Percentiles rank a stretch among this genome's conserved stretches.
phyloP scores from a whole-genome alignment of 352 stramenopile species.

The Phytophthora syringae region DNA sequence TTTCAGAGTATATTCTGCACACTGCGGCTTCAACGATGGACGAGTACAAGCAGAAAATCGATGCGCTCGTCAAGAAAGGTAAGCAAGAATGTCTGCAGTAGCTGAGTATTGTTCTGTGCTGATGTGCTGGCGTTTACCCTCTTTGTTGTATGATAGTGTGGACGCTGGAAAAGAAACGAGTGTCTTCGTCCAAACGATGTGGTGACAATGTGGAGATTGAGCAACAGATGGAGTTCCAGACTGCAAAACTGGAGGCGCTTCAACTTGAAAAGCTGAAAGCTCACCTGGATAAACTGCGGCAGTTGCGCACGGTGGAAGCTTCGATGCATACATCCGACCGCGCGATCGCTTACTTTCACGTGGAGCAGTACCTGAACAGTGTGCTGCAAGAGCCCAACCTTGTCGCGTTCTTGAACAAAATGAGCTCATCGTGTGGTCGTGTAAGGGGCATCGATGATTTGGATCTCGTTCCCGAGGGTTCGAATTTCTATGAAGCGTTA shows the following conservation, averaged over 20 bases:
- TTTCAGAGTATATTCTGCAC: conserved; percentile 82
- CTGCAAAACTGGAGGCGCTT: conserved; percentile 68
- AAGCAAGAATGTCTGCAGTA: background rate
- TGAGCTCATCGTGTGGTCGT: conserved; percentile 53
- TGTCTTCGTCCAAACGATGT: conserved; percentile 64
- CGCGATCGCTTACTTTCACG: conserved; percentile 79
- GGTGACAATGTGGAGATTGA: conserved; percentile 68
- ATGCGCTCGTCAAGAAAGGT: conserved; percentile 79
- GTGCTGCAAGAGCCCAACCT: conserved; percentile 75
- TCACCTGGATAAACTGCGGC: conserved; percentile 75
- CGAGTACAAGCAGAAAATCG: conserved; percentile 69
- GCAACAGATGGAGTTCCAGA: conserved; percentile 67
- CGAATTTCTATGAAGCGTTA: conserved; percentile 78
- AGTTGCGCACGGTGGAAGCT: conserved; percentile 78
- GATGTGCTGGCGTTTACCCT: background rate
- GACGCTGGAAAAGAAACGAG: conserved; percentile 62
- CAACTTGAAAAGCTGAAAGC: conserved; percentile 71
- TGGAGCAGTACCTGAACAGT: conserved; percentile 85
- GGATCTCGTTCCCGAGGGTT: conserved; percentile 60
- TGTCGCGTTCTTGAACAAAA: conserved; percentile 77
- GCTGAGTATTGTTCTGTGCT: background rate
- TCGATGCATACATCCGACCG: conserved; percentile 84
- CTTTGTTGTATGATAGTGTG: conserved; percentile 46
- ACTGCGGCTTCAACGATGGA: conserved; percentile 63
- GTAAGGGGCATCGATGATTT: conserved; percentile 46